Percentiles rank a stretch among this genome's conserved stretches.
phyloP scores from a whole-genome alignment of 2,329 filamentous ascomycete species.

The Ophiostoma quercus region DNA sequence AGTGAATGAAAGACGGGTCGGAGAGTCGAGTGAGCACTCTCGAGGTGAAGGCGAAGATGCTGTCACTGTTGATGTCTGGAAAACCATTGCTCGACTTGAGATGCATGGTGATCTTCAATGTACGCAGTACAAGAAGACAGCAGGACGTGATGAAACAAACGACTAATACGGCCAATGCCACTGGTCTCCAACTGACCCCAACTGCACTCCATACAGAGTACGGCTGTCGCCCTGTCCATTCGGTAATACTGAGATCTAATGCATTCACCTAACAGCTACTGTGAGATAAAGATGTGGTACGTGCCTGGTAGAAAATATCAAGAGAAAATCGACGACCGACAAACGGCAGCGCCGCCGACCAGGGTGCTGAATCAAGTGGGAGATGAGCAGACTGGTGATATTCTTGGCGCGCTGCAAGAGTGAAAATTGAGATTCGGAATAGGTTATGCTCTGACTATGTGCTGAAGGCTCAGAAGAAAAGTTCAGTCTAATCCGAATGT shows the following conservation, averaged over 20 bases:
- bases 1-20: neutral
- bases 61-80: too few relatives aligned
- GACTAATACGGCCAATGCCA: neutral
- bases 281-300: neutral
- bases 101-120: neutral
- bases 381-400: neutral
- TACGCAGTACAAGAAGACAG: neutral
- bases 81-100: neutral
- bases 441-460: too few relatives aligned
- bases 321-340: neutral
- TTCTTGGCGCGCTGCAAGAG: neutral
- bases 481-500: neutral
- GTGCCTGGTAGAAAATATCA: neutral
- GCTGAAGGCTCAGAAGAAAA: neutral
- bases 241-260: slow-evolving; percentile 14
- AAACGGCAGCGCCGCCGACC: neutral
- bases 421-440: neutral
- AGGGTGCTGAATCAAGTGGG: neutral
- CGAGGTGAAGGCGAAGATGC: too few relatives aligned
- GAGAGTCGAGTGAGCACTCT: too few relatives aligned
- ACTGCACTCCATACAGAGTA: neutral
- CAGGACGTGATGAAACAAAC: neutral
- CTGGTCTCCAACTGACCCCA: neutral
- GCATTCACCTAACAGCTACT: neutral
- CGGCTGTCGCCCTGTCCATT: neutral